A percentile compares a stretch with the other conserved stretches of the same genome.
Conservation (phyloP, 2,329 filamentous ascomycete species). For the Periconia sp. region DNA sequence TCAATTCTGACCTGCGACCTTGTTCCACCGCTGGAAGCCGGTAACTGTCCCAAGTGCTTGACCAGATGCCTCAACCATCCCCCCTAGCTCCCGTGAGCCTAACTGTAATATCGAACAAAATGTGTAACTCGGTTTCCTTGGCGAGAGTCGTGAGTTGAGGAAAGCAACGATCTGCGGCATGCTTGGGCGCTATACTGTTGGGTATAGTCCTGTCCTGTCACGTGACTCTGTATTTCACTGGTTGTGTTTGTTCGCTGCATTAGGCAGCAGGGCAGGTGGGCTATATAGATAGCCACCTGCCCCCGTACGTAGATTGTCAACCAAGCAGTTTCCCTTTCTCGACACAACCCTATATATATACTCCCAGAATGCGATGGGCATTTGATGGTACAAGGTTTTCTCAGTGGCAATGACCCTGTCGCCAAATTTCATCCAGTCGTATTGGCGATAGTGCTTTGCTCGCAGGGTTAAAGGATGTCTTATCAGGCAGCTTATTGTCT, state of each 20-base stretch:
- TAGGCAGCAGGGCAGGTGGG: neutral
- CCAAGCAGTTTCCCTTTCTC: no score
- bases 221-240: no score
- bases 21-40: neutral
- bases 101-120: conserved; percentile 1
- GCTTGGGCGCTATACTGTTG: no score
- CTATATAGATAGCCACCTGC: neutral
- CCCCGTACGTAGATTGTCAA: no score
- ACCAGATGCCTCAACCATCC: neutral
- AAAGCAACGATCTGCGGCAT: neutral
- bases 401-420: neutral
- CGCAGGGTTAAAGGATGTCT: neutral
- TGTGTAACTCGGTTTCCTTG: neutral
- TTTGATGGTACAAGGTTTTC: neutral
- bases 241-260: no score
- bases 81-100: neutral
- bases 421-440: neutral
- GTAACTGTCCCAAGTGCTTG: neutral
- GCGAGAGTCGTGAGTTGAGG: no score
- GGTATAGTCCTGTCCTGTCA: no score
- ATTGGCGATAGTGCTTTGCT: neutral
- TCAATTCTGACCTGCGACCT: neutral
- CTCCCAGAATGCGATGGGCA: neutral
- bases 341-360: no score
- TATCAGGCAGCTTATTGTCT: neutral